These are phyloP conservation scores for Mimosa bimucronata DNA, from an alignment of 306 rosid genomes.

Conservation along the genomic window DNA sequence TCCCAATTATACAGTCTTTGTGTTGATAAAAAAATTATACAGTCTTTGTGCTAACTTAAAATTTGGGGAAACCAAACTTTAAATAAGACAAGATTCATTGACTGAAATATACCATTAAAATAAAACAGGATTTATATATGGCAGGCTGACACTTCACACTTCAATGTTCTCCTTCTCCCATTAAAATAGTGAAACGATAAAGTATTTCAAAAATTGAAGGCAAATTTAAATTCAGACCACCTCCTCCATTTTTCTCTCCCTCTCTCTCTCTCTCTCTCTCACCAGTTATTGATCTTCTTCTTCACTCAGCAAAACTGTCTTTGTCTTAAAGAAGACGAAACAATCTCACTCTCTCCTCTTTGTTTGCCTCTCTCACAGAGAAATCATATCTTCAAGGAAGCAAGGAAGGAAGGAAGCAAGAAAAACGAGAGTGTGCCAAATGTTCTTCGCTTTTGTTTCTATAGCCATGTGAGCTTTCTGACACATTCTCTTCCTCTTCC, in stretches of 20 bases:
- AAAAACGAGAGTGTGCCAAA: conserved; percentile 36
- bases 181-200: neutral
- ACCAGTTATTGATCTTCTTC: conserved; percentile 37
- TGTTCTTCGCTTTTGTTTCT: conserved; percentile 58
- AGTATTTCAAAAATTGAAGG: neutral
- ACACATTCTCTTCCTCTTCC: conserved; percentile 59
- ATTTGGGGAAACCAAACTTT: neutral
- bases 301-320: conserved; percentile 58
- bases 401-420: conserved; percentile 25
- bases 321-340: conserved; percentile 87
- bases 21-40: too few species aligned
- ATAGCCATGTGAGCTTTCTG: conserved; percentile 85
- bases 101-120: neutral
- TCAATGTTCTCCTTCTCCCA: neutral
- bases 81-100: neutral
- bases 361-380: conserved; percentile 28
- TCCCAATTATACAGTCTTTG: neutral
- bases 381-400: conserved; percentile 34
- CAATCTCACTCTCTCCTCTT: conserved; percentile 44
- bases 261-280: conserved; percentile 39
- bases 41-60: neutral
- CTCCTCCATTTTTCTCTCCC: conserved; percentile 33
- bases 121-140: neutral
- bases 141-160: neutral
- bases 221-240: conserved; percentile 40